Evolutionary conservation across 305 asterid species (phyloP).

Genomic region (Rubia tinctorum): DNA sequence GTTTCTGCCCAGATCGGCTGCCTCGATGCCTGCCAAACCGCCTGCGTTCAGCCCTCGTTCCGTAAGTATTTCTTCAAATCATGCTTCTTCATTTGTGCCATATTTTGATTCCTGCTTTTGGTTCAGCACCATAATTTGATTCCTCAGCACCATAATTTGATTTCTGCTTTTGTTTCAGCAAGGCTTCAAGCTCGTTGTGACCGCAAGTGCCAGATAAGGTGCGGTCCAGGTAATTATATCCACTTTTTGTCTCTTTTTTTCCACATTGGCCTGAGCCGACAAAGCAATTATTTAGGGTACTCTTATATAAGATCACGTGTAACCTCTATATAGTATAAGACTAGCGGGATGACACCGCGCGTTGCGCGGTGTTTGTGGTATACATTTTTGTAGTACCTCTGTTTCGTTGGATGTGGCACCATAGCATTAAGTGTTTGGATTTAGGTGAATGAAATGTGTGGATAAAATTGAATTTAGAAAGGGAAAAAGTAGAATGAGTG

Average conservation of each 20-base stretch:
- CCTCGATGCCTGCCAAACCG: conserved; percentile 48
- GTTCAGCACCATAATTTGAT: neutral
- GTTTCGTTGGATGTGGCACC: too few species aligned
- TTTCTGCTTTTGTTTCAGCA: conserved; percentile 28
- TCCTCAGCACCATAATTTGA: neutral
- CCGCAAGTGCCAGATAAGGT: conserved; percentile 54
- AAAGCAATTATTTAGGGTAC: neutral
- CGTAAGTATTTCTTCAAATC: conserved; percentile 19
- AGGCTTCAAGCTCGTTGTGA: conserved; percentile 46
- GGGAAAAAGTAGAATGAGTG: too few species aligned
- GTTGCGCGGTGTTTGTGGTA: too few species aligned
- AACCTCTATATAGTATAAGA: too few species aligned
- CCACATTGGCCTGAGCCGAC: neutral
- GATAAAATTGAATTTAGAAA: too few species aligned
- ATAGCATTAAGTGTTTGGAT: too few species aligned
- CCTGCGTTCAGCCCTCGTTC: conserved; percentile 34
- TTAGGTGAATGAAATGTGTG: too few species aligned
- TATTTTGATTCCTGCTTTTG: too few species aligned
- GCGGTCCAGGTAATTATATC: conserved; percentile 50
- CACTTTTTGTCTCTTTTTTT: neutral
- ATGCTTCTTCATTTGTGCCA: neutral
- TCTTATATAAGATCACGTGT: too few species aligned
- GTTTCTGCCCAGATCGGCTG: conserved; percentile 42
- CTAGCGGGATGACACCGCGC: too few species aligned
- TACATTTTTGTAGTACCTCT: too few species aligned